These are phyloP conservation scores for Cladosporium sp. DNA, from an alignment of 2,329 filamentous ascomycete species.

Conservation along the genomic window DNA sequence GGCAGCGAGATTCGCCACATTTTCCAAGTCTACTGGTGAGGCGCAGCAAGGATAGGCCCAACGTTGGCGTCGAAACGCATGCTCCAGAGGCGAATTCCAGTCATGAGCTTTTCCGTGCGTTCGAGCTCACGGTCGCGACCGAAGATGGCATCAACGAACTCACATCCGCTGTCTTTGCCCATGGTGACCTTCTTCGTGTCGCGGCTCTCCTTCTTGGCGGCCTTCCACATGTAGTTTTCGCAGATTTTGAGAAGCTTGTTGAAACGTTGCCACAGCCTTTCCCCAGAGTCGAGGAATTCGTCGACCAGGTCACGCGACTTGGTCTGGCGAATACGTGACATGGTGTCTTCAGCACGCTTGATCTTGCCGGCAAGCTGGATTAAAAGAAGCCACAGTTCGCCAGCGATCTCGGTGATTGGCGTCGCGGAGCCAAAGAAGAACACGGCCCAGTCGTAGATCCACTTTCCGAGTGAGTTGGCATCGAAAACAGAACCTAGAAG, in stretches of 20 bases:
- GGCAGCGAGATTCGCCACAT: constrained; percentile 15
- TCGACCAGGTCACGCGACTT: constrained; percentile 80
- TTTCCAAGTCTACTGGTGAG: constrained; percentile 6
- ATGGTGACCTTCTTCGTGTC: constrained; percentile 67
- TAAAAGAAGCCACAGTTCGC: constrained; percentile 90
- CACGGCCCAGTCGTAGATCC: constrained; percentile 99
- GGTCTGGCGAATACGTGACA: constrained; percentile 67
- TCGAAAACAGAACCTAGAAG: constrained; percentile 95
- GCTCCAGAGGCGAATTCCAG: constrained; percentile 82
- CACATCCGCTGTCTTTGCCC: constrained; percentile 86
- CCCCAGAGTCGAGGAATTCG: constrained; percentile 86
- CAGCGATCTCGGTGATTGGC: constrained; percentile 85
- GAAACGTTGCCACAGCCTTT: constrained; percentile 82
- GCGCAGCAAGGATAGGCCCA: constrained; percentile 69
- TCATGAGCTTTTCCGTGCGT: constrained; percentile 91
- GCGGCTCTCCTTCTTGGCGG: constrained; percentile 68
- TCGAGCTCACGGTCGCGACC: constrained; percentile 86
- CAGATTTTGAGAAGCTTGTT: constrained; percentile 85
- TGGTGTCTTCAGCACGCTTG: constrained; percentile 80
- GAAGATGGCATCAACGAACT: constrained; percentile 96
- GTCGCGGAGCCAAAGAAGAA: constrained; percentile 80
- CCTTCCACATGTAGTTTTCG: constrained; percentile 93
- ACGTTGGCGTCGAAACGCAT: constrained; percentile 95
- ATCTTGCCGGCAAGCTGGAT: constrained; percentile 94
- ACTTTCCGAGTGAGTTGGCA: constrained; percentile 95